Evolutionary conservation across 495 filamentous ascomycete species (phyloP).

Genomic region (Viridothelium virens): DNA sequence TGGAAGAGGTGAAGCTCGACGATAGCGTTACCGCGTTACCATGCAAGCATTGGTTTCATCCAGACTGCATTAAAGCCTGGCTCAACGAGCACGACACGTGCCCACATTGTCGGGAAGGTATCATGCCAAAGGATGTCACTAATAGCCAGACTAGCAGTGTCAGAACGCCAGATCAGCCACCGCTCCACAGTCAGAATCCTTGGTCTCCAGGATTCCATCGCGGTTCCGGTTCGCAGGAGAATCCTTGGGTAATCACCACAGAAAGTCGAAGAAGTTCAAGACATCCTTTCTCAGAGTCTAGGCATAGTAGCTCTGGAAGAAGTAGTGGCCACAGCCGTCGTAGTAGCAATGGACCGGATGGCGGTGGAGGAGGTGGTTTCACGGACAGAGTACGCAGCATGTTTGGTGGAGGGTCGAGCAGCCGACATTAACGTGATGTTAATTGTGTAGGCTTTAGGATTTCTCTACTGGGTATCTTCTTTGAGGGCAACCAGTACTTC

Average conservation of each 20-base stretch:
- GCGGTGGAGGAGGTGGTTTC: neutral
- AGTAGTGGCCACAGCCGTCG: conserved; percentile 3
- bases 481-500: neutral
- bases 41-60: conserved; percentile 90
- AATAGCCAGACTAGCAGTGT: neutral
- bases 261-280: neutral
- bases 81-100: conserved; percentile 83
- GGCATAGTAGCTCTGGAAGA: conserved; percentile 6
- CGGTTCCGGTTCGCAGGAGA: neutral
- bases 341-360: neutral
- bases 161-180: conserved; percentile 6
- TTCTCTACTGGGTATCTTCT: neutral
- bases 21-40: conserved; percentile 73
- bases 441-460: neutral
- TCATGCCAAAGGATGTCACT: conserved; percentile 35
- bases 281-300: neutral
- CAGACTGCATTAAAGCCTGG: conserved; percentile 68
- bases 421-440: neutral
- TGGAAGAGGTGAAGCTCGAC: conserved; percentile 70
- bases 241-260: neutral
- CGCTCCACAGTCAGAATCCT: conserved; percentile 8
- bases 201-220: conserved; percentile 5
- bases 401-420: conserved; percentile 2
- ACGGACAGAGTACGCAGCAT: neutral
- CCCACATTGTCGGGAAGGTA: conserved; percentile 74